Conservation (phyloP, 140 eudicot genomes). For the Senecio squalidus region DNA sequence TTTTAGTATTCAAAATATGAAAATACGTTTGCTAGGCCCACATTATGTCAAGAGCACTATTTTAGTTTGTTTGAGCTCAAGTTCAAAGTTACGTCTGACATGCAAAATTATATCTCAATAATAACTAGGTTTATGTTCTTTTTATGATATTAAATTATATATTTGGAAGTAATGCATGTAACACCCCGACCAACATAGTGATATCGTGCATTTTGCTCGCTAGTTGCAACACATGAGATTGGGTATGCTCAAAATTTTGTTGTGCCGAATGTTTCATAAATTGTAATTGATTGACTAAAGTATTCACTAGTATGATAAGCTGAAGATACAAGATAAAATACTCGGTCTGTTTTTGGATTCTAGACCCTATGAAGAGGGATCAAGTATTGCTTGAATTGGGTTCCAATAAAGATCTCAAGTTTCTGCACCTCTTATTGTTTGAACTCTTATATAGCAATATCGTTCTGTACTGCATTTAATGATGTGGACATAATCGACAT, state of each 20-base stretch:
- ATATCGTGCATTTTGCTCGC: no score
- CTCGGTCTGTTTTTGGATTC: neutral
- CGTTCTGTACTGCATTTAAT: no score
- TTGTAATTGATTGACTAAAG: neutral
- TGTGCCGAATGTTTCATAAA: neutral
- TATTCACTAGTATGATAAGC: neutral
- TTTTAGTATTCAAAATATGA: neutral
- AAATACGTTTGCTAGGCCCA: constrained; percentile 1
- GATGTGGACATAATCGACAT: no score
- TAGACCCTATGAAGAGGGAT: no score
- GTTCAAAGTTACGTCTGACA: neutral
- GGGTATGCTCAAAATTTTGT: neutral
- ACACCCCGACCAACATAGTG: no score
- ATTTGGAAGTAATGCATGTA: neutral
- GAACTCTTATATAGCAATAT: no score
- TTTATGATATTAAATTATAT: neutral
- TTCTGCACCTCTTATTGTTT: no score
- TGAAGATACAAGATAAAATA: neutral
- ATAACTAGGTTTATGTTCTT: neutral
- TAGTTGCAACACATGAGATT: no score
- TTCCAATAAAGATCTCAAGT: neutral
- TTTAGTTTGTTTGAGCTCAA: neutral
- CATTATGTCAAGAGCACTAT: neutral
- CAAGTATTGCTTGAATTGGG: neutral
- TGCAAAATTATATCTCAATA: neutral